Conservation (phyloP, 208 protist species). For the Crithidia thermophila region DNA sequence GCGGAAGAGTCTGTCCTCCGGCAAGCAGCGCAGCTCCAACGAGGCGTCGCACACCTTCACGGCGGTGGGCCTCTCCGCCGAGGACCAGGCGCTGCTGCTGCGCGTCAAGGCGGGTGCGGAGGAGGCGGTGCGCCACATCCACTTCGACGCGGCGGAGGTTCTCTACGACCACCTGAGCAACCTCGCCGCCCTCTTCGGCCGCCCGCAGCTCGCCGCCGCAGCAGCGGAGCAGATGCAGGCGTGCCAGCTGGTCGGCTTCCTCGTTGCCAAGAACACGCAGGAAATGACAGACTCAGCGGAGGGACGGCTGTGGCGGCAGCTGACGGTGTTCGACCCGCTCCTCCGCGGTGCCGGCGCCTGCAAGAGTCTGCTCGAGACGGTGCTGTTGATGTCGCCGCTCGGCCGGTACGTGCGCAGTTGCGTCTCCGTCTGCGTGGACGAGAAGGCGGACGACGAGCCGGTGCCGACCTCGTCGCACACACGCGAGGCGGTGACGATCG, state of each 20-base stretch:
- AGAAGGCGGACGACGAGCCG: not conserved
- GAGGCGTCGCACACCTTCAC: not conserved
- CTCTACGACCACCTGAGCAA: conserved; percentile 30
- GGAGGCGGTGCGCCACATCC: conserved; percentile 18
- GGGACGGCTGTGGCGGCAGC: conserved; percentile 28
- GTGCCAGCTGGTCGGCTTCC: conserved; percentile 20
- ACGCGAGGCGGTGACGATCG: not conserved
- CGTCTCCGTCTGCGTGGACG: conserved; percentile 18
- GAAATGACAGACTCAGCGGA: conserved; percentile 29
- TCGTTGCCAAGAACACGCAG: conserved; percentile 3
- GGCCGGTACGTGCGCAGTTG: conserved; percentile 27
- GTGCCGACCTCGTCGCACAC: not conserved
- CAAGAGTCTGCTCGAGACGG: conserved; percentile 1
- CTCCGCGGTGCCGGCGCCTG: conserved; percentile 13
- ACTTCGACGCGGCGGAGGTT: conserved; percentile 25
- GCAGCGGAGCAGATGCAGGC: conserved; percentile 33
- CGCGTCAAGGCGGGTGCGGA: conserved; percentile 17
- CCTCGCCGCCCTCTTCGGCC: conserved; percentile 36
- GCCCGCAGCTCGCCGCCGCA: conserved; percentile 27
- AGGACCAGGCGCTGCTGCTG: conserved; percentile 21
- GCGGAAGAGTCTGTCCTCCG: not conserved
- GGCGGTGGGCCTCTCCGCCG: conserved; percentile 1
- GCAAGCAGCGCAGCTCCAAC: conserved; percentile 8
- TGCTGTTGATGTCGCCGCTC: conserved; percentile 19
- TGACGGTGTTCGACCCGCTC: conserved; percentile 1